A percentile compares a stretch with the other conserved stretches of the same genome.
Conservation (phyloP, 192 early-diverging fungal genomes). For the Coemansia umbellata region DNA sequence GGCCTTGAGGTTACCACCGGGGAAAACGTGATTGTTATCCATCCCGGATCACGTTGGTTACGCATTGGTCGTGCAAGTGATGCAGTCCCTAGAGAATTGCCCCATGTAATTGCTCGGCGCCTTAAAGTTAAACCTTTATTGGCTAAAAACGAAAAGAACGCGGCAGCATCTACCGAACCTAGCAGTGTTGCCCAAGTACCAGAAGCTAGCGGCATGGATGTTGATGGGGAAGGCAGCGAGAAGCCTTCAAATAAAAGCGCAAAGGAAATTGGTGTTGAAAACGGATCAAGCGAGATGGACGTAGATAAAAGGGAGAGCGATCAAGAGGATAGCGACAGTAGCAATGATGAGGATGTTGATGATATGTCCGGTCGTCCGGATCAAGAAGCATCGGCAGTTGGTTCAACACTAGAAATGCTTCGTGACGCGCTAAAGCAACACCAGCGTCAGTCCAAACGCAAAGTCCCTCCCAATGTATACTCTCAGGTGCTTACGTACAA, state of each 20-base stretch:
- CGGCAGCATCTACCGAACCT: not conserved
- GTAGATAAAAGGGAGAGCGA: slow-evolving; percentile 6
- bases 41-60: slow-evolving; percentile 79
- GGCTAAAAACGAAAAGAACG: no score
- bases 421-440: slow-evolving; percentile 69
- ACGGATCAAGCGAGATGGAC: slow-evolving; percentile 2
- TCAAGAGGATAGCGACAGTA: slow-evolving; percentile 8
- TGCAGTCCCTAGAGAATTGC: slow-evolving; percentile 69
- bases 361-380: not conserved
- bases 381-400: slow-evolving; percentile 11
- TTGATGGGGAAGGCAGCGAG: slow-evolving; percentile 7
- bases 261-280: no score
- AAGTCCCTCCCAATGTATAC: slow-evolving; percentile 70
- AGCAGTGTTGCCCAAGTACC: not conserved
- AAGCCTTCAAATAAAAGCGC: no score
- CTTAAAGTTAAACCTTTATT: slow-evolving; percentile 24
- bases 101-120: slow-evolving; percentile 76
- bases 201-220: slow-evolving; percentile 7
- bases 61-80: slow-evolving; percentile 82
- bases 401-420: slow-evolving; percentile 47
- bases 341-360: not conserved
- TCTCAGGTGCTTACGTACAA: slow-evolving; percentile 74
- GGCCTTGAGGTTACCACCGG: slow-evolving; percentile 32
- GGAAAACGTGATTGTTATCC: slow-evolving; percentile 76
- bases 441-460: slow-evolving; percentile 78